Base-by-base conservation (phyloP, 2,329 filamentous ascomycete genomes). In the Pseudogymnoascus sp. region DNA sequence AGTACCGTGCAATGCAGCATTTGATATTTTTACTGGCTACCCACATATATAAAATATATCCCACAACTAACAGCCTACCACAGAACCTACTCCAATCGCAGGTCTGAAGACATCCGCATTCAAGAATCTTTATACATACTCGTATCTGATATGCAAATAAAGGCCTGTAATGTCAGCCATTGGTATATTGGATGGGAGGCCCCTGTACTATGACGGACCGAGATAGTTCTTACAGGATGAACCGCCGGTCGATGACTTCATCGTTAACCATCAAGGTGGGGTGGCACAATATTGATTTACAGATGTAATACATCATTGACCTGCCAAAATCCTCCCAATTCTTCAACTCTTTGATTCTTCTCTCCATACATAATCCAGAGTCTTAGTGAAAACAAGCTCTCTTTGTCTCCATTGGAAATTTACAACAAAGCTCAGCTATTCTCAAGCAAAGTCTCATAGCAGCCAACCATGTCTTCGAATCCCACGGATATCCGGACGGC, bases 401-500 rank as follows among this genome's bases (percentile, higher is more conserved):
- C n/a, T 34, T 61, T 52, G 23, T 30, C 45, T 52, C 45, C 26
- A 28, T 23, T 19, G 45, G 8, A 52, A 26, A 18, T 5, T 9
- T 13, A 52, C 30, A 26, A 30, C 45, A 19, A 30, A 12, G 23
- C 26, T 5, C 5, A 30, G 30, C 45, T 52, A 52, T 30, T 30
- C 45, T 5, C 55, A 57, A 26, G 15, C 19, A 39, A 38, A 23
- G 38, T 52, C 57, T 15, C 34, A 15, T 48, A 41, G 7, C 19
- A 56, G 13, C 18, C 26, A 5, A 7, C 10, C 26, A 52, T 52
- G 45, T 15, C 26, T 52, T 52, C 45, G 7, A 74, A 72, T 69
- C 69, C 73, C 67, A 65, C 63, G 64, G 71, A 78, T 63, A 70
- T 78, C 58, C 69, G 74, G 63, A 72, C 72, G 18, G 69, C 72